Base-by-base conservation (phyloP, 2,329 filamentous ascomycete genomes). In the Ceratocystiopsis sp. region DNA sequence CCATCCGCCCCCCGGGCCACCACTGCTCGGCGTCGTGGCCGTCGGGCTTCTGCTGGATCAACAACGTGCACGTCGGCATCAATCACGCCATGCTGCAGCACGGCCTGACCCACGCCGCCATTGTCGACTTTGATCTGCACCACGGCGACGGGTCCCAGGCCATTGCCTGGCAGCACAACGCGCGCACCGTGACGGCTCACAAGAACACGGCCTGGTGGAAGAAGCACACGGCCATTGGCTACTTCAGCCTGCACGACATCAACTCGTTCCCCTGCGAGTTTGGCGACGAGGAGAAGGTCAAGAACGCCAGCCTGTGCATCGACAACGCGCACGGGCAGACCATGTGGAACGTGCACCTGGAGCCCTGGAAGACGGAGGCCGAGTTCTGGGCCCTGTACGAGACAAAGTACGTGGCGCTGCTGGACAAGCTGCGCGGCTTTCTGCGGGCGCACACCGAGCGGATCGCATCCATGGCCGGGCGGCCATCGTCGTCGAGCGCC, bases 31-130 rank as follows among this genome's bases (percentile, higher is more conserved):
- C 84, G 4, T 75, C 81, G 41, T 80, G 81, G 53, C 91, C 91
- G 0, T 95, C 89, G 2, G 91, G 91, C 0, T 98, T 98, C 57
- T 98, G 91, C 63, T 98, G 91, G 89, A 65, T 98, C 41, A 98
- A 98, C 60, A 98, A 98, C 56, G 86, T 98, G 1, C 89, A 96
- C 56, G 84, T 98, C 18, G 91, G 89, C 0, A 94, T 98, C 50
- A 83, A 93, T 59, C 84, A 98, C 58, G 89, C 80, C 12, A 79
- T 84, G 17, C 75, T 89, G 48, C 73, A 72, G 35, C 82, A 98
- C 55, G 86, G 82, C 0, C 64, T 96, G 25, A 96, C 89, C 0
- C 91, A 98, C 58, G 89, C 87, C 0, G 91, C 85, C 12, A 96
- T 93, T 48, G 76, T 93, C 50, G 86, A 94, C 56, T 89, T 93